Base-by-base conservation (phyloP, 108 stramenopile species). In the Phaeodactylum tricornutum region DNA sequence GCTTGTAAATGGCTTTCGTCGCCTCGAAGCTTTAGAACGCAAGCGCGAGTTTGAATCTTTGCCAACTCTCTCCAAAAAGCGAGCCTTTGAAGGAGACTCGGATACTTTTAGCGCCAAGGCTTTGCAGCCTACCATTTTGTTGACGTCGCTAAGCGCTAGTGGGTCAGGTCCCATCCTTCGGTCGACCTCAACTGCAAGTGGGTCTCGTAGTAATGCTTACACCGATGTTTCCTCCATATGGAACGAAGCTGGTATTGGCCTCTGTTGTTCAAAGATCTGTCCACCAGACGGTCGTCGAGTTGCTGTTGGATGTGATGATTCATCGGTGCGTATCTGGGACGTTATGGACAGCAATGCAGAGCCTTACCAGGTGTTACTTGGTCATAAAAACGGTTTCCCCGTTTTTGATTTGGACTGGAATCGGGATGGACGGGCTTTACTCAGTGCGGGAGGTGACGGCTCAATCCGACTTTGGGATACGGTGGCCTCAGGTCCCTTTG, bases 361-460 rank as follows among this genome's bases (percentile, higher is more conserved):
- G 40, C 64, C 74, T 19, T 54, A 42, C 35, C 64, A 75, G 53
- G 79, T 93, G 2, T 59, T 93, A 28, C 39, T 93, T 62, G 91
- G 91, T 28, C 91, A 93, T 58, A 86, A 87, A 59, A 87, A 84
- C 62, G 84, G 84, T 24, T 85, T 86, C 47, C 87, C 87, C 8
- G 83, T 93, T 3, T 93, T 87, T 69, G 87, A 85, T 59, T 61
- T 90, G 5, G 67, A 73, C 55, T 93, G 92, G 92, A 85, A 79
- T 25, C 53, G 77, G 16, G 87, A 88, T 64, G 83, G 84, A 37
- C 71, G 85, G 1, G 67, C 68, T 29, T 59, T 90, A 40, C 53
- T 93, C 17, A 87, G 85, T 66, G 83, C 83, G 0, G 92, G 85
- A 32, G 87, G 84, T 5, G 87, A 93, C 62, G 92, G 92, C 3